Evolutionary conservation across 257 asterid species (phyloP).

Genomic region (Solanum bulbocastanum): DNA sequence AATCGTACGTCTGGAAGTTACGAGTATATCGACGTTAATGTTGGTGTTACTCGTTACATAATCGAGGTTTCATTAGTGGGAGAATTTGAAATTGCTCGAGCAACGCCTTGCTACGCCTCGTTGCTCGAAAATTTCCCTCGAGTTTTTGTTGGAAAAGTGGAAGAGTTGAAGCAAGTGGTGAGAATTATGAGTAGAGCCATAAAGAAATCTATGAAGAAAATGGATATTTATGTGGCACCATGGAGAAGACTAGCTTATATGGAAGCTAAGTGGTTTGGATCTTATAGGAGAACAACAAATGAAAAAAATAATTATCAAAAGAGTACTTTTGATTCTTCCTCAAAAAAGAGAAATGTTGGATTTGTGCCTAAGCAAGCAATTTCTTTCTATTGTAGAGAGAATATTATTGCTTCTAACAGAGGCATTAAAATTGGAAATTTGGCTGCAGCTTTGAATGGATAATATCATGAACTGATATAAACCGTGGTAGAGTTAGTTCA

Average conservation of each 20-base stretch:
- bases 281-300: slow-evolving; percentile 48
- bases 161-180: slow-evolving; percentile 41
- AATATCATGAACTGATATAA: neutral
- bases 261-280: slow-evolving; percentile 64
- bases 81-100: slow-evolving; percentile 67
- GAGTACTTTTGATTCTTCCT: neutral
- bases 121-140: slow-evolving; percentile 34
- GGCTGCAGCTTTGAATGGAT: slow-evolving; percentile 28
- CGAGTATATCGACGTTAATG: slow-evolving; percentile 54
- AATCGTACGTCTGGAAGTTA: slow-evolving; percentile 39
- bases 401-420: slow-evolving; percentile 9
- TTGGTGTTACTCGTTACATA: slow-evolving; percentile 34
- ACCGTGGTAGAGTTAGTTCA: neutral
- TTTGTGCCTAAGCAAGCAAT: slow-evolving; percentile 18
- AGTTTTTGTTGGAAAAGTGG: slow-evolving; percentile 32
- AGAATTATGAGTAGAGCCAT: slow-evolving; percentile 53
- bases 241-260: slow-evolving; percentile 64
- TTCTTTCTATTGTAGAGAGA: slow-evolving; percentile 22
- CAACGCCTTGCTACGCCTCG: slow-evolving; percentile 30
- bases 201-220: slow-evolving; percentile 46
- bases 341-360: slow-evolving; percentile 29
- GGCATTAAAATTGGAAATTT: slow-evolving; percentile 40
- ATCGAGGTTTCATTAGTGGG: slow-evolving; percentile 40
- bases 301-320: neutral
- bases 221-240: slow-evolving; percentile 53